Base-by-base conservation (phyloP, 768 basidiomycete species). In the Cystobasidium tubakii region DNA sequence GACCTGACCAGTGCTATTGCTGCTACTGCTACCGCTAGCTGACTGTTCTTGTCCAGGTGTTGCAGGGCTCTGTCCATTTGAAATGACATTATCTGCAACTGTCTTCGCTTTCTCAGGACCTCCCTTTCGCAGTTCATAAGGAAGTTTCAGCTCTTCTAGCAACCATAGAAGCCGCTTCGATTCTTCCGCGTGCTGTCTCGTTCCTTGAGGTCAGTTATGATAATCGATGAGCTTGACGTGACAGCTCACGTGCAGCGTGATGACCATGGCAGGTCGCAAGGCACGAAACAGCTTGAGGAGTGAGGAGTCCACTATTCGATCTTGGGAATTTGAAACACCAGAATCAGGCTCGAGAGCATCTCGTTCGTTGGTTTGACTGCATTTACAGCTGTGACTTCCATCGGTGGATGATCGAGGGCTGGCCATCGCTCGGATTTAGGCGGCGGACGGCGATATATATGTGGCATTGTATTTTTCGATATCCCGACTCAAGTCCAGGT, bases 131-230 rank as follows among this genome's bases (percentile, higher is more conserved):
- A 71, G 19, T n/a, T 71, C 34, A 29, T 71, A 71, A 29, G 53
- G 31, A 15, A 71, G 36, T 4, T 39, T 39, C 3, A 71, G 69
- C 43, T 71, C 69, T 36, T 71, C 69, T 27, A 71, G 69, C 13
- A 71, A 55, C 69, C 69, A 71, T n/a, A 36, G 12, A 23, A 71
- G 50, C 33, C 54, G 69, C 13, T 60, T 65, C 3, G 63, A 65
- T 39, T 39, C 39, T 17, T 39, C 36, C 7, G 36, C 34, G 29
- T 42, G 63, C 43, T 39, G 15, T 39, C 10, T 9, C 4, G n/a
- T 23, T 9, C 9, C 31, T 33, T 62, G 10, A 17, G 6, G 25
- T 62, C 23, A 39, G 31, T 31, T 7, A 31, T 23, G 57, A 2
- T 62, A n/a, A 31, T 39, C 57, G 57, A 17, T 62, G 15, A 17